These are phyloP conservation scores for Filobasidium wieringae DNA, from an alignment of 768 basidiomycete genomes.

Conservation along the genomic window DNA sequence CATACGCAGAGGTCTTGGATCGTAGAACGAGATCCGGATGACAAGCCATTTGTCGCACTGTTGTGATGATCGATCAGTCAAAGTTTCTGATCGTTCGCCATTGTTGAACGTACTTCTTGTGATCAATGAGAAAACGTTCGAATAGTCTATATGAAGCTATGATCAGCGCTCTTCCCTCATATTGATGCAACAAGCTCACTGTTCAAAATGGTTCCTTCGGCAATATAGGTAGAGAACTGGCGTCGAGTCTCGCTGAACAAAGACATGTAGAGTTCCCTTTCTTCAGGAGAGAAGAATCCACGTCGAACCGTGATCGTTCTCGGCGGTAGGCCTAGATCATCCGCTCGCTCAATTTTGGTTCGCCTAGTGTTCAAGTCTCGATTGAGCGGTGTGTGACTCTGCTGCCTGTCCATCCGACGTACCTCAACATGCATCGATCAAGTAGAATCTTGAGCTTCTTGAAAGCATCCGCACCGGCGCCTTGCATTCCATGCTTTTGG, in stretches of 20 bases:
- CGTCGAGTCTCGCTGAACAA: constrained; percentile 87
- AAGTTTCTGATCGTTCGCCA: not conserved
- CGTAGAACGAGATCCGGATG: constrained; percentile 81
- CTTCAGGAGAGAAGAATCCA: constrained; percentile 91
- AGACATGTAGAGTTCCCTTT: constrained; percentile 85
- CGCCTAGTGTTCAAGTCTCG: no score
- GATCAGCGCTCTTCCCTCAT: not conserved
- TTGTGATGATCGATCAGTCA: not conserved
- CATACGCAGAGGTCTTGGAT: constrained; percentile 56
- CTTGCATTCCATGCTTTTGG: constrained; percentile 68
- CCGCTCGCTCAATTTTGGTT: constrained; percentile 76
- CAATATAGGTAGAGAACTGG: constrained; percentile 77
- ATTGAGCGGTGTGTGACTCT: no score
- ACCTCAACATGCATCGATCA: constrained; percentile 87
- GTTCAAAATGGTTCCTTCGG: constrained; percentile 79
- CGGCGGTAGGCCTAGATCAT: constrained; percentile 90
- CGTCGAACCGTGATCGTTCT: constrained; percentile 74
- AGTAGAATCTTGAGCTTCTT: constrained; percentile 81
- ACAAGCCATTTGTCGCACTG: constrained; percentile 41
- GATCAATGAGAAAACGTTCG: constrained; percentile 49
- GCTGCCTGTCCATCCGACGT: not conserved
- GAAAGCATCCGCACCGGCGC: constrained; percentile 70
- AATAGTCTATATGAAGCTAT: constrained; percentile 32
- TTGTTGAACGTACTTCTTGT: constrained; percentile 59
- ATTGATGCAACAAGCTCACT: constrained; percentile 45